Evolutionary conservation across 257 asterid species (phyloP), one percentile per base, ranked within the genome.

Genomic region (Primulina eburnea): DNA sequence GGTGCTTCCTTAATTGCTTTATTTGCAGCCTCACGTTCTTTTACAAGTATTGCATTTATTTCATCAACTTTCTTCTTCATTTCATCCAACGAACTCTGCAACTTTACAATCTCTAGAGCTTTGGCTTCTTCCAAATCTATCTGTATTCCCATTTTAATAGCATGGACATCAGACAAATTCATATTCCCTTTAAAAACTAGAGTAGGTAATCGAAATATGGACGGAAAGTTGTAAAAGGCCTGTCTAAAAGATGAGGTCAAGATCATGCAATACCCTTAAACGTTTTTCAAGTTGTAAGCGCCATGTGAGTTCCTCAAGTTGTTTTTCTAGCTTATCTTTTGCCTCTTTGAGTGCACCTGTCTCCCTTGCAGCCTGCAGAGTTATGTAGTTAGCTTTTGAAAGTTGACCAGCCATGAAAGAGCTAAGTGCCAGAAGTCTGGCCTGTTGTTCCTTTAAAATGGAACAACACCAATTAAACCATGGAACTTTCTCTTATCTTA

Each of bases 281-380:
- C 99, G 97, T 72, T 90, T 93, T 84, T 90, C 99, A 68, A 93
- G 94, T 75, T 93, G 97, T 82, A 93, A 80, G 66, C 97, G 95
- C 97, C 96, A 90, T 6, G 96, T 90, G 66, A 90, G 94, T 64
- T 93, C 99, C 88, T 93, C 99, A 65, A 90, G 79, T 77, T 90
- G 96, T 77, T 90, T 93, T 70, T 93, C 97, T 71, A 93, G 96
- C 89, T 93, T 93, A 80, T 93, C 97, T 84, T 93, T 93, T 65
- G 99, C 99, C 86, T 93, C 97, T 87, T 88, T 90, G 76, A 93
- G 92, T 34, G 96, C 97, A 79, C 99, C 99, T 21, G 99, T 93
- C 64, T 93, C 99, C 79, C 96, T 89, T 50, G 99, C 97, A 82
- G 96, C 97, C 97, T 92, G 86, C 75, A 83, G 24, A 75, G 52